Conservation (phyloP, 2,329 filamentous ascomycete genomes). For the Aspergillus sp. region DNA sequence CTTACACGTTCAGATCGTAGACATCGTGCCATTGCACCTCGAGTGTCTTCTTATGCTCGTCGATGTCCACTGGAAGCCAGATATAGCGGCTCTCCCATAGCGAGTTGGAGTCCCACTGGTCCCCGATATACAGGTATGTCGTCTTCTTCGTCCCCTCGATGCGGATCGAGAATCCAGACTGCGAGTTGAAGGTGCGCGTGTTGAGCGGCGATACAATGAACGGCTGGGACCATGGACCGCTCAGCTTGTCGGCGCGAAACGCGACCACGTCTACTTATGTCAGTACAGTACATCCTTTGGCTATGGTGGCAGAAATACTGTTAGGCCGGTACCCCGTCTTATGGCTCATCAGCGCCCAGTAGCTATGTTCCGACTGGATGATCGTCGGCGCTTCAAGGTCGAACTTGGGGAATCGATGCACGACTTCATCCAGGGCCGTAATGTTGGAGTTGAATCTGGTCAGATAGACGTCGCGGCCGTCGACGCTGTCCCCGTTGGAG, state of each 20-base stretch:
- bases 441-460: conserved; percentile 55
- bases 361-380: conserved; percentile 59
- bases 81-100: conserved; percentile 60
- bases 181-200: conserved; percentile 54
- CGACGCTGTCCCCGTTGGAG: conserved; percentile 57
- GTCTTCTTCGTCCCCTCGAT: conserved; percentile 52
- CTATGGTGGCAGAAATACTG: conserved; percentile 28
- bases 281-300: neutral
- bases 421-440: conserved; percentile 52
- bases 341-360: conserved; percentile 62
- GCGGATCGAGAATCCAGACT: conserved; percentile 51
- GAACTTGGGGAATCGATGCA: conserved; percentile 59
- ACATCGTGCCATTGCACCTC: conserved; percentile 55
- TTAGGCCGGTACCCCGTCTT: conserved; percentile 65
- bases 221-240: conserved; percentile 56
- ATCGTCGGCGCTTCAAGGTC: conserved; percentile 63
- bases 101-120: conserved; percentile 56
- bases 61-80: conserved; percentile 56
- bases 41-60: conserved; percentile 53
- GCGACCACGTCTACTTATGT: conserved; percentile 50
- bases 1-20: conserved; percentile 54
- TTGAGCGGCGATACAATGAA: conserved; percentile 54
- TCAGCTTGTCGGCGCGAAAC: conserved; percentile 53
- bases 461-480: conserved; percentile 60
- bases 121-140: conserved; percentile 53